Evolutionary conservation across 2,329 filamentous ascomycete species (phyloP).

Genomic region (Oidium heveae): DNA sequence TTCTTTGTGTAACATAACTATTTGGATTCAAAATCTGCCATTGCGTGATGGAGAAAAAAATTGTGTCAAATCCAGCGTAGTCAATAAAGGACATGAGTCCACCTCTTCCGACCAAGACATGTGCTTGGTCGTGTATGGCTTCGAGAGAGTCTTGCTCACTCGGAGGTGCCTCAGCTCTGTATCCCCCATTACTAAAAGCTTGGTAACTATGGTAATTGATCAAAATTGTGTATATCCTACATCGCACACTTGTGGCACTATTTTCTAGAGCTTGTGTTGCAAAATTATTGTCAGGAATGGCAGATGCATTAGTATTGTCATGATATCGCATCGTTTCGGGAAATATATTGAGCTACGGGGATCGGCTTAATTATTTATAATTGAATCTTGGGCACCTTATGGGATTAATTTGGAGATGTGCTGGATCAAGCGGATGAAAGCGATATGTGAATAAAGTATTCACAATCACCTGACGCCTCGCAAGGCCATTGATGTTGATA

Average conservation of each 20-base stretch:
- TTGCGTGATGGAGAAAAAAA: constrained; percentile 27
- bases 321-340: too few species aligned
- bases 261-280: constrained; percentile 27
- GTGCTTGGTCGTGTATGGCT: constrained; percentile 36
- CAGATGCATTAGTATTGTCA: too few species aligned
- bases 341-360: too few species aligned
- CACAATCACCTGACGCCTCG: too few species aligned
- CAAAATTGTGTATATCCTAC: constrained; percentile 41
- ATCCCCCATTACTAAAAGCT: background rate
- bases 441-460: too few species aligned
- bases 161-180: background rate
- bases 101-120: constrained; percentile 28
- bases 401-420: too few species aligned
- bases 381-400: too few species aligned
- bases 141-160: constrained; percentile 35
- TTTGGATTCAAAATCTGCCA: constrained; percentile 21
- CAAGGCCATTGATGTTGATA: too few species aligned
- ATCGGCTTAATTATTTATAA: too few species aligned
- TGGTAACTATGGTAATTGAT: constrained; percentile 42
- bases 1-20: constrained; percentile 13
- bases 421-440: too few species aligned
- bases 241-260: constrained; percentile 27
- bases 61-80: constrained; percentile 21
- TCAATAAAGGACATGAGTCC: constrained; percentile 24
- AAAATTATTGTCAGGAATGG: constrained; percentile 31